Evolutionary conservation across 2,329 filamentous ascomycete genomes (phyloP).

Genomic region (Trichoderma simmonsii): DNA sequence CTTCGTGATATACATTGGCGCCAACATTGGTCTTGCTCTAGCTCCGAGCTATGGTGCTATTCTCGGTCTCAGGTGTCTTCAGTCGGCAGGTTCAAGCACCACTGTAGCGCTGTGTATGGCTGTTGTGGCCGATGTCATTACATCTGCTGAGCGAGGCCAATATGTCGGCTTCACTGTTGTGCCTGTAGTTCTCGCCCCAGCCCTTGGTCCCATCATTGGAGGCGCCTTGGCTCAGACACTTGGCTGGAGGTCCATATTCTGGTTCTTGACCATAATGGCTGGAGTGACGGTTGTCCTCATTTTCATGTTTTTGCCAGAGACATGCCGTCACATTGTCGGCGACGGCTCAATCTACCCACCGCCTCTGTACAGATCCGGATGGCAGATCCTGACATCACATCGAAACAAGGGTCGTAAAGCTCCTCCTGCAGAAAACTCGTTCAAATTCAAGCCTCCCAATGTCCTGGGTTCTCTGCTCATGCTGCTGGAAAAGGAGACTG

Average conservation of each 20-base stretch:
- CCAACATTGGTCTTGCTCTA: conserved; percentile 53
- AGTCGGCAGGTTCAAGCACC: conserved; percentile 56
- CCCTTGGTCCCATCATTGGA: conserved; percentile 55
- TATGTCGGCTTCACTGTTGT: conserved; percentile 54
- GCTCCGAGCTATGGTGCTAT: conserved; percentile 49
- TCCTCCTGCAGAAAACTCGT: conserved; percentile 23
- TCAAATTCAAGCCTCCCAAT: conserved; percentile 41
- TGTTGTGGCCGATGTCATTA: conserved; percentile 62
- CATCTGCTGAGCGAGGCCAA: conserved; percentile 58
- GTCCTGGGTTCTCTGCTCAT: conserved; percentile 40
- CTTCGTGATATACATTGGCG: conserved; percentile 51
- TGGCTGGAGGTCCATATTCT: conserved; percentile 61
- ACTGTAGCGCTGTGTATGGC: conserved; percentile 57
- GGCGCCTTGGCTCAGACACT: conserved; percentile 55
- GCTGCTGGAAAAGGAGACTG: conserved; percentile 41
- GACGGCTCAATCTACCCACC: conserved; percentile 49
- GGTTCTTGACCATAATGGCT: conserved; percentile 53
- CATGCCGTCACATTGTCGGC: conserved; percentile 47
- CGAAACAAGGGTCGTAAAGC: conserved; percentile 18
- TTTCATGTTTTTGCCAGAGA: conserved; percentile 52
- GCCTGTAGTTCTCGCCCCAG: conserved; percentile 47
- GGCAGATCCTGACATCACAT: conserved; percentile 29
- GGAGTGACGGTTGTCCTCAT: conserved; percentile 42
- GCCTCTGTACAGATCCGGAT: conserved; percentile 34
- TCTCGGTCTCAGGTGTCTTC: conserved; percentile 53